Conservation (phyloP, 2,329 filamentous ascomycete genomes). For the Neophaeococcomyces mojaviensis region DNA sequence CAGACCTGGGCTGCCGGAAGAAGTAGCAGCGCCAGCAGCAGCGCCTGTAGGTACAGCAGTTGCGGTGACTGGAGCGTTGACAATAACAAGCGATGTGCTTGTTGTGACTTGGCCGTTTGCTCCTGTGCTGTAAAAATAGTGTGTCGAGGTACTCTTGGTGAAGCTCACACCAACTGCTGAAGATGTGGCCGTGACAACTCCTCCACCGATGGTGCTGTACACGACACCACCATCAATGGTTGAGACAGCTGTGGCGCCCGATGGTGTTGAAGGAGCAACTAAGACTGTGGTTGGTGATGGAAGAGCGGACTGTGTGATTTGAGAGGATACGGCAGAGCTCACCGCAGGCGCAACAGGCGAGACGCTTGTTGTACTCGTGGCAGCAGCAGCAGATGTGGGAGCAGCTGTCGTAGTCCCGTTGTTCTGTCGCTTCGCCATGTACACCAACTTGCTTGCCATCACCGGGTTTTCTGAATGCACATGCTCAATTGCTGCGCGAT, state of each 20-base stretch:
- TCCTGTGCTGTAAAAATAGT: conserved; percentile 34
- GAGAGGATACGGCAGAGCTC: conserved; percentile 15
- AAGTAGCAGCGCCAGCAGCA: conserved; percentile 18
- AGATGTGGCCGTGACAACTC: conserved; percentile 23
- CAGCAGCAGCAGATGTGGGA: background rate
- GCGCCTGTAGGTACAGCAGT: conserved; percentile 21
- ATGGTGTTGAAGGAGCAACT: conserved; percentile 18
- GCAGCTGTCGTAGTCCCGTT: conserved; percentile 17
- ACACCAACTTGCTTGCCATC: conserved; percentile 56
- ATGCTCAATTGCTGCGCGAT: conserved; percentile 56
- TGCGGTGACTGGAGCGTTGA: conserved; percentile 30
- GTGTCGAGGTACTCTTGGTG: conserved; percentile 32
- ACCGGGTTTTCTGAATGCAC: conserved; percentile 55
- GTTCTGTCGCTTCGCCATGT: conserved; percentile 53
- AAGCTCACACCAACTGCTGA: conserved; percentile 20
- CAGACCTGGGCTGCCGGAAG: conserved; percentile 29
- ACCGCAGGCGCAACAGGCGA: conserved; percentile 4
- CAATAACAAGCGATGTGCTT: conserved; percentile 38
- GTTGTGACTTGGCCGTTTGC: conserved; percentile 36
- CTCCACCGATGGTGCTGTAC: conserved; percentile 26
- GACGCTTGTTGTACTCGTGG: conserved; percentile 12
- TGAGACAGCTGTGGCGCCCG: conserved; percentile 17
- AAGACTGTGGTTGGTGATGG: conserved; percentile 20
- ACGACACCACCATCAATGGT: conserved; percentile 24
- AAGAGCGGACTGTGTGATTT: conserved; percentile 20